Percentiles rank a stretch among this genome's conserved stretches.
phyloP scores from a whole-genome alignment of 805 yeast species.

The Pachysolen tannophilus region DNA sequence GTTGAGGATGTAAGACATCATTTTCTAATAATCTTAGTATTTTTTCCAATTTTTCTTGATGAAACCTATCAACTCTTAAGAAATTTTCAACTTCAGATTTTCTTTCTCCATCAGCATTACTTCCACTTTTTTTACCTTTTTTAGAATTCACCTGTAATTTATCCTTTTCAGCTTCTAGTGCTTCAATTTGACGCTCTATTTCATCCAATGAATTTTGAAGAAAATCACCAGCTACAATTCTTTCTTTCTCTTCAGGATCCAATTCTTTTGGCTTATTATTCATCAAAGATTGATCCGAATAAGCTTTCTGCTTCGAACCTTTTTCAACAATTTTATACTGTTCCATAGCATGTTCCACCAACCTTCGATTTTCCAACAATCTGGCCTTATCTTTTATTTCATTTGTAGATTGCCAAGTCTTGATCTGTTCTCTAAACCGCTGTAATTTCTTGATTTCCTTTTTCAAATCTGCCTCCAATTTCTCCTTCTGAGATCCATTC shows the following conservation, averaged over 20 bases:
- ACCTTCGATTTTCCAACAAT: conserved; percentile 64
- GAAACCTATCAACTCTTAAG: conserved; percentile 71
- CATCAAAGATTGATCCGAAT: conserved; percentile 85
- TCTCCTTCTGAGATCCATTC: conserved; percentile 84
- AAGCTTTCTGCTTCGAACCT: conserved; percentile 88
- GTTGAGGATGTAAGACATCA: conserved; percentile 71
- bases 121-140: conserved; percentile 39
- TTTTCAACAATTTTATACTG: conserved; percentile 91
- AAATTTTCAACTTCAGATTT: conserved; percentile 55
- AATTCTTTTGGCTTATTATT: conserved; percentile 36
- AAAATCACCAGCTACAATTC: conserved; percentile 64
- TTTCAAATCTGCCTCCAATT: conserved; percentile 84
- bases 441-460: conserved; percentile 93
- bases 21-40: conserved; percentile 72
- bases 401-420: conserved; percentile 87
- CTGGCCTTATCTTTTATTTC: conserved; percentile 87
- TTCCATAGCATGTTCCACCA: conserved; percentile 83
- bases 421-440: conserved; percentile 89
- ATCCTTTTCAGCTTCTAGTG: conserved; percentile 65
- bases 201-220: conserved; percentile 69
- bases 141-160: conserved; percentile 36
- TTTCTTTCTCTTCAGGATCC: conserved; percentile 78
- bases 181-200: conserved; percentile 72
- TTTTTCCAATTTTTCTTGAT: conserved; percentile 68
- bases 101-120: conserved; percentile 46